Conservation (phyloP, 352 stramenopile genomes). For the Poterioochromonas sp. region DNA sequence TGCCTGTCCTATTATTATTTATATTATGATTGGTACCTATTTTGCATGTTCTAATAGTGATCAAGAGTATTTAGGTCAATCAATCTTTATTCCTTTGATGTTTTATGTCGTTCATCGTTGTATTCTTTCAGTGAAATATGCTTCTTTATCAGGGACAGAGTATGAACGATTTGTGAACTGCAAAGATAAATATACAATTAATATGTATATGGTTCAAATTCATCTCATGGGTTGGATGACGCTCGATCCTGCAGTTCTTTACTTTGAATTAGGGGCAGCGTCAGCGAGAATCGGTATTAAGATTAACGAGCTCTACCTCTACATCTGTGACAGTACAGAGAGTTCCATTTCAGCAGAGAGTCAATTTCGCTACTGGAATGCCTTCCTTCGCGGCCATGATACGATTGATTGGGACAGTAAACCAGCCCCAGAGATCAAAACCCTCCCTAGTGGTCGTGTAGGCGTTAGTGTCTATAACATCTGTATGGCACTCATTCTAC, state of each 20-base stretch:
- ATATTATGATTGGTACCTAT: neutral
- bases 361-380: constrained; percentile 19
- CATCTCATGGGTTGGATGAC: neutral
- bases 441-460: neutral
- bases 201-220: neutral
- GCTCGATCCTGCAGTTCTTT: neutral
- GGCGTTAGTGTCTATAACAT: neutral
- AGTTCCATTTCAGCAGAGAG: neutral
- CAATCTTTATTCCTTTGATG: neutral
- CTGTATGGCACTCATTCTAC: neutral
- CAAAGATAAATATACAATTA: neutral
- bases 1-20: neutral
- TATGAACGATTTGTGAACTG: neutral
- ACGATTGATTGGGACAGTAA: neutral
- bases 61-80: neutral
- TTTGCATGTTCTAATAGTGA: neutral
- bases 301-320: neutral
- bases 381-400: neutral
- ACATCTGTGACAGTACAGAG: neutral
- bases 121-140: constrained; percentile 6
- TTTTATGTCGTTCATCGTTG: neutral
- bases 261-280: constrained; percentile 2
- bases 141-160: neutral
- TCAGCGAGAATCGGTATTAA: neutral
- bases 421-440: neutral